These are phyloP conservation scores for Hericium rajendrae DNA, from an alignment of 768 basidiomycete genomes.

Conservation along the genomic window DNA sequence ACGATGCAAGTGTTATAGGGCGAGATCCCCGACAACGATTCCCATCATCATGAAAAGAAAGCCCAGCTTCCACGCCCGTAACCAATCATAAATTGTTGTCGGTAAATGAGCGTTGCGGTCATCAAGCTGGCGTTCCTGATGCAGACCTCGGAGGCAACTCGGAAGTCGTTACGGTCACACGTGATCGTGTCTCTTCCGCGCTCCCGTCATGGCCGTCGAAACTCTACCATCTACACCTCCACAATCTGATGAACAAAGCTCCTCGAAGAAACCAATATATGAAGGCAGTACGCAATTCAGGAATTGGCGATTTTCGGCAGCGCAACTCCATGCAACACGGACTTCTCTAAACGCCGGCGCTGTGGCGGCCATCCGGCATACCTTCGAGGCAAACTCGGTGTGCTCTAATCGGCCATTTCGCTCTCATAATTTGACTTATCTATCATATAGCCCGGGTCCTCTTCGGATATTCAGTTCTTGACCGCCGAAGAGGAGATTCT, in stretches of 20 bases:
- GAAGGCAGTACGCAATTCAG: constrained; percentile 73
- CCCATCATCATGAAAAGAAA: too few species aligned
- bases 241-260: constrained; percentile 1
- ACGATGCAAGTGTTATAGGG: too few species aligned
- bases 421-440: background rate
- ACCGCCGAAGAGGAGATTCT: constrained; percentile 75
- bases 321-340: constrained; percentile 52
- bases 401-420: constrained; percentile 6
- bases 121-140: too few species aligned
- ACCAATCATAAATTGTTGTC: too few species aligned
- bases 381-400: constrained; percentile 77
- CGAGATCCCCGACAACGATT: too few species aligned
- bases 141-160: too few species aligned
- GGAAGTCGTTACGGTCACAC: too few species aligned
- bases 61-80: too few species aligned
- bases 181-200: too few species aligned
- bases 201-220: background rate
- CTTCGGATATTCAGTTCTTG: constrained; percentile 63
- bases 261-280: constrained; percentile 41
- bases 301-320: constrained; percentile 83
- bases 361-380: constrained; percentile 63
- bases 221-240: background rate
- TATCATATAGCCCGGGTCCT: constrained; percentile 53
- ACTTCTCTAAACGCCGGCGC: constrained; percentile 63
- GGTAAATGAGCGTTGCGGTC: too few species aligned